Conservation (phyloP, 345 rosid genomes). For the Aquilaria yunnanensis region DNA sequence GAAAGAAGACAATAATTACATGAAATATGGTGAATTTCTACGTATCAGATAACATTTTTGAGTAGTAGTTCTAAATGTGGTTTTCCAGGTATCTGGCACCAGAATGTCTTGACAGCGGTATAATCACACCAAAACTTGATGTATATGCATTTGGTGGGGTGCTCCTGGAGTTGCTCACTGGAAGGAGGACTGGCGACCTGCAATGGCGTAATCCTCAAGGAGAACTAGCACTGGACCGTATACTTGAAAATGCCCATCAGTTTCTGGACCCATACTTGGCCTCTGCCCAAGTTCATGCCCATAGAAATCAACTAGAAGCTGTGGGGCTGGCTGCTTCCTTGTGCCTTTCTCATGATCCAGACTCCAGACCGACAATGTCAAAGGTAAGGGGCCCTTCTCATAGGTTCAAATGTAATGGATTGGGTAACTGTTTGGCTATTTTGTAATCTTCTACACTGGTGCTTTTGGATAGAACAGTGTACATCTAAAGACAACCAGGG, state of each 20-base stretch:
- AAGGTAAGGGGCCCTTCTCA: conserved; percentile 6
- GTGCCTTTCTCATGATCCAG: conserved; percentile 13
- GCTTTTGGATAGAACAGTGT: too few relatives aligned
- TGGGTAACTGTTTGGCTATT: too few relatives aligned
- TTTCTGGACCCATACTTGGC: conserved; percentile 11
- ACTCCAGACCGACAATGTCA: conserved; percentile 15
- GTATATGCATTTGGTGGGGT: conserved; percentile 67
- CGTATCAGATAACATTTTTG: too few relatives aligned
- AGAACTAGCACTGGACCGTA: too few relatives aligned
- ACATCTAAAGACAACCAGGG: too few relatives aligned
- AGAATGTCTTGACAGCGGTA: conserved; percentile 45
- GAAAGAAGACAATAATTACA: too few relatives aligned
- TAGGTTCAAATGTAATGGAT: too few relatives aligned
- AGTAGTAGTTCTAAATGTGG: conserved; percentile 9
- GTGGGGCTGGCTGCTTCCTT: conserved; percentile 11
- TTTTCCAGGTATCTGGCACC: conserved; percentile 57
- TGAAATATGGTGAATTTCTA: too few relatives aligned
- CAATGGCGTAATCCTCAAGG: conserved; percentile 5
- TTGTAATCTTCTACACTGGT: too few relatives aligned
- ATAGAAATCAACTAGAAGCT: conserved; percentile 7
- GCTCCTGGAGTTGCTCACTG: conserved; percentile 53
- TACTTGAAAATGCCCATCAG: conserved; percentile 1
- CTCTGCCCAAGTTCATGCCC: conserved; percentile 3
- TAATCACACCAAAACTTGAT: conserved; percentile 42
- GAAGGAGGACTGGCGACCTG: conserved; percentile 39